Conservation (phyloP, 345 rosid species). For the Aurinia saxatilis region DNA sequence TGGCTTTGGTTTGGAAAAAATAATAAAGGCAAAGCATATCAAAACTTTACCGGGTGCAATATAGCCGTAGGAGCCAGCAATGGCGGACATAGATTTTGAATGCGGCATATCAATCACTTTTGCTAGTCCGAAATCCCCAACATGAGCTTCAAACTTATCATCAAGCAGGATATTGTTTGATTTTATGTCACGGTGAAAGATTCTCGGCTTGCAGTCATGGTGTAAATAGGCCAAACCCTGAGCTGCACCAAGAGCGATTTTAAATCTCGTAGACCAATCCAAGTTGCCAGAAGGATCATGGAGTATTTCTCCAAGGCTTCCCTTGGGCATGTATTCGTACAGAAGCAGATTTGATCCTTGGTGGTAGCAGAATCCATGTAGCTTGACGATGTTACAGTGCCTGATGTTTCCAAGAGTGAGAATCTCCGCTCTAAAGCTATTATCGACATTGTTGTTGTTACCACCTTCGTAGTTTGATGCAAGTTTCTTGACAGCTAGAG, state of each 20-base stretch:
- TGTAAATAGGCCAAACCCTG: conserved; percentile 57
- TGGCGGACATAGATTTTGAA: conserved; percentile 87
- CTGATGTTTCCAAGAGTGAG: conserved; percentile 72
- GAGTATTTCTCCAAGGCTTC: conserved; percentile 72
- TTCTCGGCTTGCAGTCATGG: conserved; percentile 84
- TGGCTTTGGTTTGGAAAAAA: too few relatives aligned
- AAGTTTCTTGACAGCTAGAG: conserved; percentile 77
- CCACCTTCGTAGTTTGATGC: conserved; percentile 68
- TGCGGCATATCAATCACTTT: conserved; percentile 88
- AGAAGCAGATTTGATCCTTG: conserved; percentile 81
- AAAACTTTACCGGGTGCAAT: conserved; percentile 56
- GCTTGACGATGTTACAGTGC: conserved; percentile 84
- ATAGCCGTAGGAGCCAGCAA: conserved; percentile 96
- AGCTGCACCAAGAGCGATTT: conserved; percentile 63
- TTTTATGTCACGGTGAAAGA: conserved; percentile 79
- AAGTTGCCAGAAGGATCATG: conserved; percentile 48
- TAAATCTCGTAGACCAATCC: conserved; percentile 71
- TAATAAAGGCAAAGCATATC: background rate
- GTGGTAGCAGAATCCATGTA: conserved; percentile 81
- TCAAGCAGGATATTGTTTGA: conserved; percentile 46
- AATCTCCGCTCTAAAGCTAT: conserved; percentile 82
- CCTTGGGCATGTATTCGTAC: conserved; percentile 32
- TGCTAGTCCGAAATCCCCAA: conserved; percentile 90
- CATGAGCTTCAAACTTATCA: conserved; percentile 76
- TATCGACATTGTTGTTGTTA: conserved; percentile 45